Evolutionary conservation across 1,284 basidiomycete species (phyloP).

Genomic region (Retiboletus flavoniger): DNA sequence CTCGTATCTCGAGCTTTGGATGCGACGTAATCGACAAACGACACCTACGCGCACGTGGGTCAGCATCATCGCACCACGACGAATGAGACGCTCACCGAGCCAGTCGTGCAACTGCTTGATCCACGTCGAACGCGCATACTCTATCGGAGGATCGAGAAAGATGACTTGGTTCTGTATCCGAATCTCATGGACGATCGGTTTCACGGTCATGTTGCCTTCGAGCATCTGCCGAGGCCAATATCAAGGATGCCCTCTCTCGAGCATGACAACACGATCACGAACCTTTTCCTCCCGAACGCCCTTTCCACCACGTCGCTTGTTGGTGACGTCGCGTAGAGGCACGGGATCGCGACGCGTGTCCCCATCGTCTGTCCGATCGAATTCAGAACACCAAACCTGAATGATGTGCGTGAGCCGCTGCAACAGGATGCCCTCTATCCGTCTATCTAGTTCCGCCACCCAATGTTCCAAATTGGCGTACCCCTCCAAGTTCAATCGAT

Average conservation of each 20-base stretch:
- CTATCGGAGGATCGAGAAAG: constrained; percentile 96
- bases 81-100: constrained; percentile 62
- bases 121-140: constrained; percentile 91
- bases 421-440: constrained; percentile 83
- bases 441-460: constrained; percentile 86
- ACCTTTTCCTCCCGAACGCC: constrained; percentile 75
- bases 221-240: constrained; percentile 44
- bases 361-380: constrained; percentile 68
- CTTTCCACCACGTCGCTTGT: constrained; percentile 65
- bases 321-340: constrained; percentile 52
- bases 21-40: constrained; percentile 84
- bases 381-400: constrained; percentile 85
- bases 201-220: constrained; percentile 70
- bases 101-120: constrained; percentile 89
- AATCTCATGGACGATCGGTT: constrained; percentile 90
- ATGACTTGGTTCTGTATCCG: constrained; percentile 98
- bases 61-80: neutral
- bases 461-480: constrained; percentile 98
- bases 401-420: constrained; percentile 79
- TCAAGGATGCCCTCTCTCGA: constrained; percentile 1
- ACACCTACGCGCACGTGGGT: constrained; percentile 49
- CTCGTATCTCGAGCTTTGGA: constrained; percentile 95
- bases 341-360: constrained; percentile 55
- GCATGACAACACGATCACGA: neutral
- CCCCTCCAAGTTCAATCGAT: constrained; percentile 92